Base-by-base conservation (phyloP, 2,329 filamentous ascomycete species). In the Penicillium sp. region DNA sequence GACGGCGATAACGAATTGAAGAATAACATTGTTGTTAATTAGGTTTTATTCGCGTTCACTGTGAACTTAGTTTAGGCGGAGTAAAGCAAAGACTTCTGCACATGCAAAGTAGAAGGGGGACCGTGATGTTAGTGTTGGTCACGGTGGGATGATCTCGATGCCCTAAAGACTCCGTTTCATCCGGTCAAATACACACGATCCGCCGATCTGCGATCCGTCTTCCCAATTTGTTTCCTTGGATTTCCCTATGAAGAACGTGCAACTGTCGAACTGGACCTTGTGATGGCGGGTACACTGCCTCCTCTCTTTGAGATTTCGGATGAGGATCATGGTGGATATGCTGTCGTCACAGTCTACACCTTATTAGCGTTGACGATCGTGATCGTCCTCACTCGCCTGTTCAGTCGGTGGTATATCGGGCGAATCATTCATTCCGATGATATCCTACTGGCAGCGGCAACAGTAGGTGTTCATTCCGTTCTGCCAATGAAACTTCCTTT, bases 271-370 rank as follows among this genome's bases (percentile, higher is more conserved):
- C 22, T 22, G 12, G 9, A 4, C 18, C 33, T 49, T 15, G 43
- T 22, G 6, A 60, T 60, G 58, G 62, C 62, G 18, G 62, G 62
- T 49, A 60, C 59, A 7, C 20, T 63, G 40, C 62, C 62, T 41
- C 62, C 62, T 15, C 58, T 65, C 20, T 65, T 65, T 37, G 41
- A 55, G 12, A 65, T 65, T 12, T 54, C 62, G 14, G 55, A 58
- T 20, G 56, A 60, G n/a, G 61, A 65, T 52, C 60, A 65, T 44
- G 62, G 60, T 18, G 62, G 62, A 35, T 65, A 63, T 46, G 48
- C 51, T 9, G 62, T 61, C 6, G 62, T 65, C n/a, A 48, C 62
- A 14, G 44, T 62, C 3, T 65, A 65, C 53, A 63, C 60, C 7
- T 45, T 65, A 23, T 45, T 65, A 4, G 55, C 54, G 9, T 53